These are phyloP conservation scores for Gossypium trilobum DNA, from an alignment of 441 rosid genomes.

Conservation along the genomic window DNA sequence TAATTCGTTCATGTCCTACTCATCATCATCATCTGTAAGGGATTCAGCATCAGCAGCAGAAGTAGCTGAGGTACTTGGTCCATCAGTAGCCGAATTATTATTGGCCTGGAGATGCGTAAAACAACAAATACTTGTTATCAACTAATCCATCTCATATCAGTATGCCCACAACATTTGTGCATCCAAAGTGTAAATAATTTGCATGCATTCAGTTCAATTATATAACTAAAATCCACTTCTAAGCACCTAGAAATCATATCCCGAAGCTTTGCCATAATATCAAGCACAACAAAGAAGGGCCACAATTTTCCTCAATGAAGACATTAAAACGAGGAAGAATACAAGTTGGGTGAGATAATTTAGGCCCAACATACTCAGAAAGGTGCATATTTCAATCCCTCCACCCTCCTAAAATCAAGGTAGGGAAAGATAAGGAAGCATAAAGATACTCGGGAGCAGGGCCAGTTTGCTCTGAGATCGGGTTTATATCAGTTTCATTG, in stretches of 20 bases:
- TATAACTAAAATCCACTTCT: not conserved
- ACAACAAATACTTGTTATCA: not conserved
- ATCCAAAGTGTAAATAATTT: not conserved
- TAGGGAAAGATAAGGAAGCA: not conserved
- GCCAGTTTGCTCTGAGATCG: not conserved
- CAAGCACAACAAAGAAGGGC: not conserved
- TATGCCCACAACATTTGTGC: not conserved
- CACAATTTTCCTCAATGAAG: not conserved
- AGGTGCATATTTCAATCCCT: not conserved
- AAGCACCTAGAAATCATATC: not conserved
- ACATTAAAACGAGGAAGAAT: not conserved
- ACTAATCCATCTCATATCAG: not conserved
- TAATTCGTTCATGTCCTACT: constrained; percentile 51
- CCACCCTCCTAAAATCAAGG: not conserved
- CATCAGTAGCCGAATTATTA: constrained; percentile 26
- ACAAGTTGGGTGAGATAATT: not conserved
- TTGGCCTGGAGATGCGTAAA: constrained; percentile 28
- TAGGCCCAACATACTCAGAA: not conserved
- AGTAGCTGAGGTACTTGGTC: constrained; percentile 30
- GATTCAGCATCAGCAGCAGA: constrained; percentile 20
- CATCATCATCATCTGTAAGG: constrained; percentile 16
- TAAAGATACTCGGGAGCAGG: not conserved
- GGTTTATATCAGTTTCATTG: not conserved
- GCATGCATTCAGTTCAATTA: not conserved
- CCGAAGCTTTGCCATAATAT: not conserved